These are phyloP conservation scores for Zygosaccharomyces bisporus DNA, from an alignment of 805 yeast genomes.

Conservation along the genomic window DNA sequence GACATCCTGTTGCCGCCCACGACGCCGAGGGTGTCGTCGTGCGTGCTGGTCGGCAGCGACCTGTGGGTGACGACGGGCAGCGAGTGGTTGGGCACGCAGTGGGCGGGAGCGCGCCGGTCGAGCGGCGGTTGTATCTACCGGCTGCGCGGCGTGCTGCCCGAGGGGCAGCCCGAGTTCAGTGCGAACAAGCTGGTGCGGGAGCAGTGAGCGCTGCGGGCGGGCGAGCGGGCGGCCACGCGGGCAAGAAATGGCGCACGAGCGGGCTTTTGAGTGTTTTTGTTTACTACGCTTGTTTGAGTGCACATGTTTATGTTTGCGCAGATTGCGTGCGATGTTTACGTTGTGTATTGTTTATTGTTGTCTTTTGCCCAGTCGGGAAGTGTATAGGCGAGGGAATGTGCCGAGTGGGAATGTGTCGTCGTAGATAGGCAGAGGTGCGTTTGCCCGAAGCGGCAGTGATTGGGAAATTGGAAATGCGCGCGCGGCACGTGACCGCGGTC, in stretches of 20 bases:
- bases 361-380: background rate
- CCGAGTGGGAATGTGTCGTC: too few species aligned
- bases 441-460: too few species aligned
- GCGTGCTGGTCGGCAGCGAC: slow-evolving; percentile 65
- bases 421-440: too few species aligned
- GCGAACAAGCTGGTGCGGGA: slow-evolving; percentile 1
- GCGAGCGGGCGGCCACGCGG: too few species aligned
- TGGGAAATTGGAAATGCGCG: too few species aligned
- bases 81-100: slow-evolving; percentile 43
- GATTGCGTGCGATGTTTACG: background rate
- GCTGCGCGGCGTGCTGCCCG: slow-evolving; percentile 24
- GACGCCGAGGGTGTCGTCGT: slow-evolving; percentile 58
- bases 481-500: too few species aligned
- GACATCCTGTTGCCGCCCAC: slow-evolving; percentile 55
- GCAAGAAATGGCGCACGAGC: too few species aligned
- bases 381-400: background rate
- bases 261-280: background rate
- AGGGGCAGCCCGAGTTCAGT: slow-evolving; percentile 1
- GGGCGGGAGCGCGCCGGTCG: slow-evolving; percentile 25
- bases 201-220: too few species aligned
- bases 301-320: background rate
- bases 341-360: too few species aligned
- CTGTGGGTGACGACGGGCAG: slow-evolving; percentile 61
- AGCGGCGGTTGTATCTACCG: slow-evolving; percentile 64
- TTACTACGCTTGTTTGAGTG: background rate